Percentiles rank a stretch among this genome's conserved stretches.
Evolutionary conservation across 2,329 filamentous ascomycete genomes (phyloP).

Genomic region (Botrytis cinerea): DNA sequence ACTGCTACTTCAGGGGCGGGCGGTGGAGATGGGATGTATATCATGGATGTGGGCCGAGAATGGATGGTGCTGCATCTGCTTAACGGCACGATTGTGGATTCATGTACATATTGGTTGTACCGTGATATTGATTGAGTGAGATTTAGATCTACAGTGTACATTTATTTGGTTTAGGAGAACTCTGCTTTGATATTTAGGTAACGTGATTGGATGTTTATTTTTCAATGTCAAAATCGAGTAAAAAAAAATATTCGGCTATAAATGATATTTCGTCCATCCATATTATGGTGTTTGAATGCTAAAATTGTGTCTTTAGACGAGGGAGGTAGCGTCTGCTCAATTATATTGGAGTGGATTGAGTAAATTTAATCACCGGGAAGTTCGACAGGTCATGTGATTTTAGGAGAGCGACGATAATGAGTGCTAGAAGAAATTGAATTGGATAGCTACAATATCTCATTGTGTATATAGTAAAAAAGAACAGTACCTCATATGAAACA

Average conservation of each 20-base stretch:
- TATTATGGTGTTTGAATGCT: background rate
- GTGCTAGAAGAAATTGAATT: background rate
- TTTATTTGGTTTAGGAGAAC: background rate
- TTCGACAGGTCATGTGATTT: background rate
- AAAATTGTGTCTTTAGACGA: background rate
- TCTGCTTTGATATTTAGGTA: background rate
- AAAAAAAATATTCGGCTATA: background rate
- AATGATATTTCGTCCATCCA: background rate
- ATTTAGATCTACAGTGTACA: background rate
- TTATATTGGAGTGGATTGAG: background rate
- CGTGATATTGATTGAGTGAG: no score
- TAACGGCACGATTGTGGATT: background rate
- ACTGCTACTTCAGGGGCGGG: background rate
- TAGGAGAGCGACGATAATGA: background rate
- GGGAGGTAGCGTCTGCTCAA: background rate
- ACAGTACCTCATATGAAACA: background rate
- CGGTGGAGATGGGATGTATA: background rate
- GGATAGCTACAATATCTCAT: background rate
- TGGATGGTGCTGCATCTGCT: background rate
- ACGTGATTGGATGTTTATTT: background rate
- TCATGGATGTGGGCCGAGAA: background rate
- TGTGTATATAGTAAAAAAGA: background rate
- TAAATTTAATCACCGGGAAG: background rate
- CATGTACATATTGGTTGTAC: background rate
- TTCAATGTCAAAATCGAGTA: background rate